Evolutionary conservation across 306 rosid species (phyloP), one percentile per base, ranked within the genome.

Genomic region (Glycyrrhiza uralensis): DNA sequence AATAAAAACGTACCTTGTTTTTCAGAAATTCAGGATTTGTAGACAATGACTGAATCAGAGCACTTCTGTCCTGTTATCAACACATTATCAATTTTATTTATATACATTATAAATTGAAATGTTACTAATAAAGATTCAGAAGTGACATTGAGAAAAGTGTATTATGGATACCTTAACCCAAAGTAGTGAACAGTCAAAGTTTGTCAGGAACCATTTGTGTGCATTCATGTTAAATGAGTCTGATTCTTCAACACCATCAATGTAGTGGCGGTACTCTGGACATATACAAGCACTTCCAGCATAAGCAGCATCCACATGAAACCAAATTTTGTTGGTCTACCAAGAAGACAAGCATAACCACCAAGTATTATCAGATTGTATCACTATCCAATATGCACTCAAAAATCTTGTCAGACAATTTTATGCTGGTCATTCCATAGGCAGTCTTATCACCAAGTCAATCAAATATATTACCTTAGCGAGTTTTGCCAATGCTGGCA

Each of bases 271-370:
- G 83, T 83, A 87, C 79, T 93, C 97, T 13, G 96, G 97, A 85
- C 98, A 93, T 80, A 93, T 73, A 77, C 96, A 87, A 66, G 98
- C 97, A 80, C 97, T 93, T 77, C 98, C 98, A 71, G 97, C 97
- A 66, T 91, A 93, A 52, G 98, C 98, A 80, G 98, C 96, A 82
- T 93, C 98, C 39, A 93, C 88, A 55, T 93, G 98, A 76, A 93
- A 83, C 98, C 98, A 93, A 78, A 93, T 81, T 65, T 79, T 83
- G 71, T 85, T 62, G 69, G 79, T 66, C 98, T 93, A 80, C 55
- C 72, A 78, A 75, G 36, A 70, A 51, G 42, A 71, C 57, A 61
- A 7, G 49, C 67, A 81, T 33, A 69, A 35, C 49, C 56, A 35
- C 49, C 56, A 28, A 66, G 26, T 32, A 71, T 62, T 41, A 62